phyloP scores from a whole-genome alignment of 2,329 filamentous ascomycete species.

The Penicillium sp. region DNA sequence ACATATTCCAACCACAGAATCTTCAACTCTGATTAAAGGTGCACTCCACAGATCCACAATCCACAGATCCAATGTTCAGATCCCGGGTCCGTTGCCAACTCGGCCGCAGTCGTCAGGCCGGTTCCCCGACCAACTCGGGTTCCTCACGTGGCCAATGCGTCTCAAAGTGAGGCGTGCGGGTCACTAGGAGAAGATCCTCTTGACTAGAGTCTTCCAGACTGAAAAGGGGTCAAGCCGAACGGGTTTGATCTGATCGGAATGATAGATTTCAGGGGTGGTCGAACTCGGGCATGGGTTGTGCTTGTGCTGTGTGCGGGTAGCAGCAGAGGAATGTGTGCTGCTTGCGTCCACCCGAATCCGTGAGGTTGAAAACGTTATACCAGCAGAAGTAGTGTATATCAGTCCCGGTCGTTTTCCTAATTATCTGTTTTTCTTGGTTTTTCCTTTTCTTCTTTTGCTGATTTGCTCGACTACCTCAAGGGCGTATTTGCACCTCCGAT shows the following conservation, averaged over 20 bases:
- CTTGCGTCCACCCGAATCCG: conserved; percentile 24
- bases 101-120: conserved; percentile 11
- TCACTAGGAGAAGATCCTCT: conserved; percentile 1
- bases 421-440: conserved; percentile 17
- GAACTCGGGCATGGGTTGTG: conserved; percentile 2
- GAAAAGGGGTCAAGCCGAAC: not conserved
- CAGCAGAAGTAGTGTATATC: conserved; percentile 1
- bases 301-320: conserved; percentile 17
- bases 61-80: not conserved
- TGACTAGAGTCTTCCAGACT: not conserved
- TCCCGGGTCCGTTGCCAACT: conserved; percentile 9
- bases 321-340: conserved; percentile 25
- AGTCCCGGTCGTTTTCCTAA: conserved; percentile 22
- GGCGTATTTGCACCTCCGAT: not conserved
- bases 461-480: conserved; percentile 3
- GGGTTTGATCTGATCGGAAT: not conserved
- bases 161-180: conserved; percentile 25
- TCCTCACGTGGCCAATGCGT: conserved; percentile 24
- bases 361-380: conserved; percentile 21
- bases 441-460: conserved; percentile 9
- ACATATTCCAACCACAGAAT: not conserved
- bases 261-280: not conserved
- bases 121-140: conserved; percentile 17
- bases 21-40: not conserved
- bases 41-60: no score